These are phyloP conservation scores for Paralagenidium karlingii DNA, from an alignment of 352 stramenopile genomes.

Conservation along the genomic window DNA sequence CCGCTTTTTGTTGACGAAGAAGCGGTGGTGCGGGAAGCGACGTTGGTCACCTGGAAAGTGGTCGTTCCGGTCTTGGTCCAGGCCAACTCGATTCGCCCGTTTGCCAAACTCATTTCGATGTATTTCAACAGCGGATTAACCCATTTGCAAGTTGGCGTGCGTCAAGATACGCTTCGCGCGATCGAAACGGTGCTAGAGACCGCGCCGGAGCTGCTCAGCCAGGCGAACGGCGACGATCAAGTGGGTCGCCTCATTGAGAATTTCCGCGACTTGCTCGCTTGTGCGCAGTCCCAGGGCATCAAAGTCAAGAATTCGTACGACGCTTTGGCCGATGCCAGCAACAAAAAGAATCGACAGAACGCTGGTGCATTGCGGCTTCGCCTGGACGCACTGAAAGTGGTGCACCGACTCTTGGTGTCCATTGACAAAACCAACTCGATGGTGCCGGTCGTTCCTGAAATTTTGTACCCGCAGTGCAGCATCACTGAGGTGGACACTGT, in stretches of 20 bases:
- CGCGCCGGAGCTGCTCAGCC: slow-evolving; percentile 33
- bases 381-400: slow-evolving; percentile 45
- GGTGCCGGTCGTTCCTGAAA: slow-evolving; percentile 3
- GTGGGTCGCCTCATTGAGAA: slow-evolving; percentile 63
- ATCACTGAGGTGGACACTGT: background rate
- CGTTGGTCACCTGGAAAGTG: slow-evolving; percentile 49
- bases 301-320: slow-evolving; percentile 74
- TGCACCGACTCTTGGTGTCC: slow-evolving; percentile 47
- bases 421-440: slow-evolving; percentile 12
- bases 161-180: slow-evolving; percentile 54
- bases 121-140: slow-evolving; percentile 76
- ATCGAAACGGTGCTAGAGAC: slow-evolving; percentile 54
- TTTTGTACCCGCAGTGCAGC: background rate
- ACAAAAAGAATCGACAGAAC: slow-evolving; percentile 26
- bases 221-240: slow-evolving; percentile 35
- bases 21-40: slow-evolving; percentile 59
- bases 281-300: slow-evolving; percentile 52
- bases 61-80: slow-evolving; percentile 40
- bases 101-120: slow-evolving; percentile 55
- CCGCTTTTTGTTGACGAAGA: slow-evolving; percentile 65
- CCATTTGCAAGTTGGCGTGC: slow-evolving; percentile 61
- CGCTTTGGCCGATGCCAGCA: slow-evolving; percentile 18
- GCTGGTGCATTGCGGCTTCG: slow-evolving; percentile 32
- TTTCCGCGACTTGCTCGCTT: slow-evolving; percentile 55
- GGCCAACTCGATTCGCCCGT: slow-evolving; percentile 22